phyloP scores from a whole-genome alignment of 257 asterid genomes.

The Mentha longifolia region DNA sequence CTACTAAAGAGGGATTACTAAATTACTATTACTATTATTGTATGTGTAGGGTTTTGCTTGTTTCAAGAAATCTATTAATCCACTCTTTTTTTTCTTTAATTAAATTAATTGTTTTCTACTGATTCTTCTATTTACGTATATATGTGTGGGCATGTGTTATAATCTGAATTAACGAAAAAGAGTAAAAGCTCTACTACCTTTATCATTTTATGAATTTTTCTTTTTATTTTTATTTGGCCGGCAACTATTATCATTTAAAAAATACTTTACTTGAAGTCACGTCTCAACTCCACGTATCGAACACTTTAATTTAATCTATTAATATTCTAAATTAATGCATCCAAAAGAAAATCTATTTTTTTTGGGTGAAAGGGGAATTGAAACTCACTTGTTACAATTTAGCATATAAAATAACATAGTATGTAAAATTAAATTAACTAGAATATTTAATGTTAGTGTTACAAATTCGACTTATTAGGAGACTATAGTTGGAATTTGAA shows the following conservation, averaged over 20 bases:
- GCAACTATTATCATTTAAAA: background rate
- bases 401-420: too few relatives aligned
- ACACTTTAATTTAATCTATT: background rate
- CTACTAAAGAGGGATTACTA: background rate
- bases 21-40: background rate
- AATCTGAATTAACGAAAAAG: background rate
- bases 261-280: background rate
- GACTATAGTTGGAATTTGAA: too few relatives aligned
- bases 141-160: background rate
- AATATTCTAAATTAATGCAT: too few relatives aligned
- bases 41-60: too few relatives aligned
- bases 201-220: background rate
- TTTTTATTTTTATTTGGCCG: background rate
- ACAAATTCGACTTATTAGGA: too few relatives aligned
- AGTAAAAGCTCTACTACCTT: background rate
- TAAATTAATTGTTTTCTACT: background rate
- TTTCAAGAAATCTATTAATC: background rate
- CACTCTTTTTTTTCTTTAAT: background rate
- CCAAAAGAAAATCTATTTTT: background rate
- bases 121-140: too few relatives aligned
- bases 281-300: background rate
- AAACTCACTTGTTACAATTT: background rate
- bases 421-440: too few relatives aligned
- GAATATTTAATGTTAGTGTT: too few relatives aligned
- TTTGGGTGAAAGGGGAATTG: background rate